Conservation (phyloP, 106 monocot genomes). For the Iris macrosiphon region DNA sequence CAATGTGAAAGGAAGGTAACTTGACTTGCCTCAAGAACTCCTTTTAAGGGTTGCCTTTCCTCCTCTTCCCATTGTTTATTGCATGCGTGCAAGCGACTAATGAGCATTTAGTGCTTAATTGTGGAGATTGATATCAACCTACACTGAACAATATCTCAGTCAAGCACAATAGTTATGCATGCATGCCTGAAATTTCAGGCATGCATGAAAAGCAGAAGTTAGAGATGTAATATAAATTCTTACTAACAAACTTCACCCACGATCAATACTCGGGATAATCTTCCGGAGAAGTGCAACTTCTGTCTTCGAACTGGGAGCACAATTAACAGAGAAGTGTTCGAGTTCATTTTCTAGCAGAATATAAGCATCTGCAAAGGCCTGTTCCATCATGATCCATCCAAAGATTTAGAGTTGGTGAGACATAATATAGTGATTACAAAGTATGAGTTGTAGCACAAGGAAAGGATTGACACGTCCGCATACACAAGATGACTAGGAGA, state of each 20-base stretch:
- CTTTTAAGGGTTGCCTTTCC: not conserved
- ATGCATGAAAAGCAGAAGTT: no score
- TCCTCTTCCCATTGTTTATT: not conserved
- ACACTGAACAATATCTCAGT: no score
- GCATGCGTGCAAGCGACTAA: not conserved
- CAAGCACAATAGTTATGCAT: no score
- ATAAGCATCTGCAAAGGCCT: conserved; percentile 91
- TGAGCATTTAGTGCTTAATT: not conserved
- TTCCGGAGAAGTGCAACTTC: conserved; percentile 46
- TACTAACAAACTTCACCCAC: conserved; percentile 8
- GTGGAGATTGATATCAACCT: no score
- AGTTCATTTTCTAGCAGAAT: conserved; percentile 51
- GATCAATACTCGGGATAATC: conserved; percentile 64
- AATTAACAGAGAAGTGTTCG: conserved; percentile 25
- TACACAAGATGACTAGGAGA: no score
- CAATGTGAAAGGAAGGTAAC: not conserved
- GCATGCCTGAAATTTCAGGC: no score
- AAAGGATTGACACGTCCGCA: no score
- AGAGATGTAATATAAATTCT: not conserved
- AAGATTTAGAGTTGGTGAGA: not conserved
- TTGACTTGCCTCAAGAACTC: no score
- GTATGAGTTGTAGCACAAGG: no score
- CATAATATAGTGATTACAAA: no score
- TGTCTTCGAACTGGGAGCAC: conserved; percentile 8
- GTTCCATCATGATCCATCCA: conserved; percentile 26